A percentile compares a stretch with the other conserved stretches of the same genome.
Conservation (phyloP, 2,329 filamentous ascomycete genomes). For the Alternaria ventricosa region DNA sequence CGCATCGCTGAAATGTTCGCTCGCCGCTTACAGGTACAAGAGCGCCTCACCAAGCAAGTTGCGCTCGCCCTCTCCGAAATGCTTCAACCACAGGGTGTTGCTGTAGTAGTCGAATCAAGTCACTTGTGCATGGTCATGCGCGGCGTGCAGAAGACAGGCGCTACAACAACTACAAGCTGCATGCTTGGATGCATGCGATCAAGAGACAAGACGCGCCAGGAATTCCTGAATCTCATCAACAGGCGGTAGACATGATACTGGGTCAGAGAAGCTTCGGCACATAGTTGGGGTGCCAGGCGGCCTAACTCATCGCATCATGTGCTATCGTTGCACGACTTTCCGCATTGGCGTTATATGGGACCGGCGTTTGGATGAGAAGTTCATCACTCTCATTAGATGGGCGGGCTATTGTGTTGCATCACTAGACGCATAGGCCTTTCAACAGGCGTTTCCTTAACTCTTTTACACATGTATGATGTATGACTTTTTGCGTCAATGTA, state of each 20-base stretch:
- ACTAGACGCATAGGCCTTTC: conserved; percentile 6
- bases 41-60: conserved; percentile 94
- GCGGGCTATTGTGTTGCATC: conserved; percentile 2
- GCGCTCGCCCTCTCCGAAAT: conserved; percentile 92
- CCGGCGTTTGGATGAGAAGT: conserved; percentile 21
- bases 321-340: background rate
- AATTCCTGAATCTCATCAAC: conserved; percentile 80
- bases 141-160: conserved; percentile 90
- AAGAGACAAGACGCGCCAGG: conserved; percentile 91
- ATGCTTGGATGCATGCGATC: conserved; percentile 96
- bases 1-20: conserved; percentile 98
- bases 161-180: conserved; percentile 91
- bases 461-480: background rate
- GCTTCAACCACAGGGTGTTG: conserved; percentile 90
- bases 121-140: conserved; percentile 99
- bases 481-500: background rate
- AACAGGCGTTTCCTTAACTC: conserved; percentile 1
- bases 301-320: background rate
- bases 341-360: conserved; percentile 17
- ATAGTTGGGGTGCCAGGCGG: background rate
- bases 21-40: conserved; percentile 91
- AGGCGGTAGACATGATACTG: conserved; percentile 22
- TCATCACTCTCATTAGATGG: conserved; percentile 38
- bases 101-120: conserved; percentile 95
- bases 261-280: background rate